Conservation (phyloP, 805 yeast species). For the Saccharomycopsis sp. region DNA sequence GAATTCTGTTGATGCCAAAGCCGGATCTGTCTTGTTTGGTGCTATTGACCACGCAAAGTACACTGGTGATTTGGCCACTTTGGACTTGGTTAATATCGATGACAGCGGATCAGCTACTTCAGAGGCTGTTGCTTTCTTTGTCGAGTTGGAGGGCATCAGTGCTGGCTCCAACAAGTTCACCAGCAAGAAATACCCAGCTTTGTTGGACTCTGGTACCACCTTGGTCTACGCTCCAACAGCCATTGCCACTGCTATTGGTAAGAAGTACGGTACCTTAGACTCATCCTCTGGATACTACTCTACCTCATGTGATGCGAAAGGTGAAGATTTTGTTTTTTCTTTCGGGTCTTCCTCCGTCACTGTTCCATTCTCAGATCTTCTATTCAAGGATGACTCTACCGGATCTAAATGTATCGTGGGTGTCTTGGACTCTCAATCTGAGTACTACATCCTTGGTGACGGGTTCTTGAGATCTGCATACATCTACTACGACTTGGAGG, state of each 20-base stretch:
- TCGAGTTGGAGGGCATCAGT: slow-evolving; percentile 12
- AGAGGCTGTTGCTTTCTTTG: slow-evolving; percentile 22
- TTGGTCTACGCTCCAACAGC: slow-evolving; percentile 37
- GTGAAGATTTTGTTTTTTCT: slow-evolving; percentile 31
- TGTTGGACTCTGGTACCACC: slow-evolving; percentile 40
- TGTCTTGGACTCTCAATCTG: slow-evolving; percentile 30
- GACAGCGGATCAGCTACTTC: slow-evolving; percentile 31
- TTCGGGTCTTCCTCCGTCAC: slow-evolving; percentile 51
- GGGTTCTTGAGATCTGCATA: slow-evolving; percentile 46
- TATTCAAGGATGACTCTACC: slow-evolving; percentile 22
- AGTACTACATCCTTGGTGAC: slow-evolving; percentile 44
- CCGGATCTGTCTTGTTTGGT: slow-evolving; percentile 37
- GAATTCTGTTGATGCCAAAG: slow-evolving; percentile 26
- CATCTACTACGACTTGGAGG: slow-evolving; percentile 48
- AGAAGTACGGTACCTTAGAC: slow-evolving; percentile 18
- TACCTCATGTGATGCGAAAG: slow-evolving; percentile 10
- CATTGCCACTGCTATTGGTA: slow-evolving; percentile 25
- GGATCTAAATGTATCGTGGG: slow-evolving; percentile 39
- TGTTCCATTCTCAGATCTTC: slow-evolving; percentile 39
- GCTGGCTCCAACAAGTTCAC: slow-evolving; percentile 20
- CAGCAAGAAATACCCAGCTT: slow-evolving; percentile 31
- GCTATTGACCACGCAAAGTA: slow-evolving; percentile 38
- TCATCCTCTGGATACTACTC: slow-evolving; percentile 11
- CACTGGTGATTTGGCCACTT: slow-evolving; percentile 30
- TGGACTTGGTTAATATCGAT: slow-evolving; percentile 26